These are phyloP conservation scores for Capsella bursapastoris DNA, from an alignment of 345 rosid species.

Conservation along the genomic window DNA sequence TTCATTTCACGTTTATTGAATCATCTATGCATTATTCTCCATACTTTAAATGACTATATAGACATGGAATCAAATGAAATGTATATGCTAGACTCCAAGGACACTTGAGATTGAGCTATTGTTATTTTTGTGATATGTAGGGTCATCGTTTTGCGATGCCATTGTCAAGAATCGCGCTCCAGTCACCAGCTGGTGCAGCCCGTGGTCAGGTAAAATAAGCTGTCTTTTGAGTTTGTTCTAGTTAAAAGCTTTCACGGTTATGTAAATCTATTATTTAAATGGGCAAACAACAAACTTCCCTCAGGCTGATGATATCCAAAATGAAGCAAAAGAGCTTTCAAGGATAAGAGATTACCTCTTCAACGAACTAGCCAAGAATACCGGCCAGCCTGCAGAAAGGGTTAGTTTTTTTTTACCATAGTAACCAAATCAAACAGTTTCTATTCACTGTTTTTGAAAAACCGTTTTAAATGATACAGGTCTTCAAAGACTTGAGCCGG, in stretches of 20 bases:
- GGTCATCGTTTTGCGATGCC: conserved; percentile 79
- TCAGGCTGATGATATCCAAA: conserved; percentile 81
- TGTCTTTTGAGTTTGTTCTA: neutral
- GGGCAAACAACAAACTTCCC: conserved; percentile 1
- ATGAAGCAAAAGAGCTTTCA: conserved; percentile 83
- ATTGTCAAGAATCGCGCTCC: conserved; percentile 68
- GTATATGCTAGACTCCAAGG: neutral
- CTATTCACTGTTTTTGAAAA: neutral
- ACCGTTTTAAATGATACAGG: conserved; percentile 44
- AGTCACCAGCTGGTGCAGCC: conserved; percentile 79
- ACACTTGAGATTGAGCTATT: neutral
- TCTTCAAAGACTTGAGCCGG: conserved; percentile 65
- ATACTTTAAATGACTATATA: neutral
- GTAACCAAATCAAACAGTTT: conserved; percentile 5
- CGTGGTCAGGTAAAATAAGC: conserved; percentile 73
- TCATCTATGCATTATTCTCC: conserved; percentile 11
- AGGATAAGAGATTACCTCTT: conserved; percentile 79
- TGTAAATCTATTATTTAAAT: neutral
- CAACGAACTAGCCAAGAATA: conserved; percentile 73
- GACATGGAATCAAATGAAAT: neutral
- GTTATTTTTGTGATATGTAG: conserved; percentile 39
- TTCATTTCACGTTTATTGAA: neutral
- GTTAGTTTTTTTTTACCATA: conserved; percentile 47
- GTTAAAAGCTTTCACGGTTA: neutral
- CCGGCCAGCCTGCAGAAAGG: conserved; percentile 82